phyloP scores from a whole-genome alignment of 2,329 filamentous ascomycete species.

The Trichophyton simii region DNA sequence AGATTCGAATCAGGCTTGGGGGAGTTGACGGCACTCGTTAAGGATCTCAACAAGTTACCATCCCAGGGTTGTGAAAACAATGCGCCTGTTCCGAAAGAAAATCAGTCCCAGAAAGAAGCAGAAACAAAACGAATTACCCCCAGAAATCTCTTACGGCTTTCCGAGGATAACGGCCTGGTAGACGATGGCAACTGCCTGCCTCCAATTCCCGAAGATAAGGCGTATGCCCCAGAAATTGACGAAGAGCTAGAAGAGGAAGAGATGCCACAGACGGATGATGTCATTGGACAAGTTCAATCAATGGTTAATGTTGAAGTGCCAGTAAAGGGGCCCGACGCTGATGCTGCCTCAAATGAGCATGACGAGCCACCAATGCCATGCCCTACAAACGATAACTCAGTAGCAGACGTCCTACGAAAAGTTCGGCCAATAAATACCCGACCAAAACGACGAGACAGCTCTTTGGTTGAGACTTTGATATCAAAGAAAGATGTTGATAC shows the following conservation, averaged over 20 bases:
- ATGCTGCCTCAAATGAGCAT: not conserved
- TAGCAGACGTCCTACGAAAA: not conserved
- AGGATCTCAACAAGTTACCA: slow-evolving; percentile 40
- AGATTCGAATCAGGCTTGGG: slow-evolving; percentile 45
- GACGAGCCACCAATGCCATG: not conserved
- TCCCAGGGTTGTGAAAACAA: slow-evolving; percentile 13
- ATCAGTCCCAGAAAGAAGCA: not conserved
- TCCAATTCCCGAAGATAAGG: slow-evolving; percentile 47
- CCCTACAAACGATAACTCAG: not conserved
- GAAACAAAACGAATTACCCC: not conserved
- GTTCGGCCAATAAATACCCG: slow-evolving; percentile 28
- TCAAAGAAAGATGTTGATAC: slow-evolving; percentile 10
- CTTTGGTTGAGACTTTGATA: slow-evolving; percentile 29
- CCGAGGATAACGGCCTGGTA: not conserved
- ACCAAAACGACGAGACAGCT: slow-evolving; percentile 40
- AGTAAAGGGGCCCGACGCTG: not conserved
- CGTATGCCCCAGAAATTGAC: slow-evolving; percentile 37
- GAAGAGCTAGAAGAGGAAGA: not conserved
- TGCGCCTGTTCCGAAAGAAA: not conserved
- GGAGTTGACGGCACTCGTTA: slow-evolving; percentile 43
- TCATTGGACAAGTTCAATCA: not conserved
- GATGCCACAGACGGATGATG: not conserved
- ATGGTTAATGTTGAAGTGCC: not conserved
- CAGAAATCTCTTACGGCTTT: not conserved
- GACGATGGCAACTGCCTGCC: slow-evolving; percentile 36